Percentiles rank a stretch among this genome's conserved stretches.
Conservation (phyloP, 441 rosid genomes). For the Corymbia citriodora region DNA sequence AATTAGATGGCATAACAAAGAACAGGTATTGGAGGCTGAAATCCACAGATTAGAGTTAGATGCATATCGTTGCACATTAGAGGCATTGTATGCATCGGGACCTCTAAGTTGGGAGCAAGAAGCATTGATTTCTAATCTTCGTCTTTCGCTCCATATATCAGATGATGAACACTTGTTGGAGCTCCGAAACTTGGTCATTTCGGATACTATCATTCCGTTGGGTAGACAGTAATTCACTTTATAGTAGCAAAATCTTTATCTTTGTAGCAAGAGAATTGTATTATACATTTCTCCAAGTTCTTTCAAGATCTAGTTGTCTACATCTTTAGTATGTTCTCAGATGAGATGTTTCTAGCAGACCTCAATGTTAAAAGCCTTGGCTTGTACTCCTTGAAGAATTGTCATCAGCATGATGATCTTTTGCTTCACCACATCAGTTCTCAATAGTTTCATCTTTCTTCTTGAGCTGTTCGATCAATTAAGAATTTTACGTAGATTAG, state of each 20-base stretch:
- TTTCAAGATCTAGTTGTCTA: background rate
- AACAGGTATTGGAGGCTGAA: background rate
- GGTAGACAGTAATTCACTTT: background rate
- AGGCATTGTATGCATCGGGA: background rate
- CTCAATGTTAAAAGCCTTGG: background rate
- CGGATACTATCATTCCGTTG: background rate
- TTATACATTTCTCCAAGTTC: background rate
- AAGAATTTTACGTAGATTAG: background rate
- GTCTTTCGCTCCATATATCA: background rate
- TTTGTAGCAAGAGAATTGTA: background rate
- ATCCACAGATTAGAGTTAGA: background rate
- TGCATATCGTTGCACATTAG: background rate
- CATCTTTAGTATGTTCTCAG: background rate
- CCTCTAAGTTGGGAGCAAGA: conserved; percentile 7
- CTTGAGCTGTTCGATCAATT: background rate
- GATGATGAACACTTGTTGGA: background rate
- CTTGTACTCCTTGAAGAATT: background rate
- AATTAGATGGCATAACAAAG: background rate
- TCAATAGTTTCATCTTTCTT: background rate
- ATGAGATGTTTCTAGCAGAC: background rate
- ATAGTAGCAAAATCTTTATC: background rate
- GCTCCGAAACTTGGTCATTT: background rate
- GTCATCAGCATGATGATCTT: background rate
- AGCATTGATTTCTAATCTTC: background rate
- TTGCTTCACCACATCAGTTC: background rate